Evolutionary conservation across 1,284 basidiomycete genomes (phyloP).

Genomic region (Heliocybe sulcata): DNA sequence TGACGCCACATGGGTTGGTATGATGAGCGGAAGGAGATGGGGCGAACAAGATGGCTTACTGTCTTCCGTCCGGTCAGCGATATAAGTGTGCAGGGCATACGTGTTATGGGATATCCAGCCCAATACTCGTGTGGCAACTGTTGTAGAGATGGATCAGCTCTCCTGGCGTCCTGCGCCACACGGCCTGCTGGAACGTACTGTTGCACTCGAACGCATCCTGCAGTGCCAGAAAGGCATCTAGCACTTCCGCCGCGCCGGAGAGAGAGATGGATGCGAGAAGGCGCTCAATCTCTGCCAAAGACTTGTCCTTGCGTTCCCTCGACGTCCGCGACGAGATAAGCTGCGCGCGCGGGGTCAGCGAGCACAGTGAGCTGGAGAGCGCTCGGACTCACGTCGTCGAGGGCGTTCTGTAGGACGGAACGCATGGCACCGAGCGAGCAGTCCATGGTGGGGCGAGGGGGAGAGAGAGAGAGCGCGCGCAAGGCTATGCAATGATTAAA

Average conservation of each 20-base stretch:
- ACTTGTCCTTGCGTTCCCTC: slow-evolving; percentile 36
- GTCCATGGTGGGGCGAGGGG: slow-evolving; percentile 10
- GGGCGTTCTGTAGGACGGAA: slow-evolving; percentile 44
- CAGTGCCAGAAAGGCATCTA: slow-evolving; percentile 50
- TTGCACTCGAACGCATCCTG: slow-evolving; percentile 78
- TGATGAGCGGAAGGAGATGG: background rate
- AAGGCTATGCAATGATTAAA: background rate
- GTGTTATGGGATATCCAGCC: slow-evolving; percentile 34
- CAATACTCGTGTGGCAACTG: slow-evolving; percentile 56
- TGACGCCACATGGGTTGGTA: slow-evolving; percentile 17
- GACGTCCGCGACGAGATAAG: slow-evolving; percentile 54
- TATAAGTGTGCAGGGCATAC: slow-evolving; percentile 15
- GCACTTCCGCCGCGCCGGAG: slow-evolving; percentile 26
- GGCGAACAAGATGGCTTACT: background rate
- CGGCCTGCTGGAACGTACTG: slow-evolving; percentile 34
- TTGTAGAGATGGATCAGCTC: slow-evolving; percentile 3
- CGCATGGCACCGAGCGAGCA: slow-evolving; percentile 24
- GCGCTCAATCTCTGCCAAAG: slow-evolving; percentile 50
- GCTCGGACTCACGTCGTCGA: slow-evolving; percentile 51
- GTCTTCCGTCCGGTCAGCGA: background rate
- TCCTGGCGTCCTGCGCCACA: background rate
- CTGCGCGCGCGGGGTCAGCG: slow-evolving; percentile 24
- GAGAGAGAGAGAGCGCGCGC: no score
- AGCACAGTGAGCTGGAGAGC: background rate
- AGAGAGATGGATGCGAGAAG: slow-evolving; percentile 52